Evolutionary conservation across 2,329 filamentous ascomycete genomes (phyloP).

Genomic region (Ceratocystis lukuohia): DNA sequence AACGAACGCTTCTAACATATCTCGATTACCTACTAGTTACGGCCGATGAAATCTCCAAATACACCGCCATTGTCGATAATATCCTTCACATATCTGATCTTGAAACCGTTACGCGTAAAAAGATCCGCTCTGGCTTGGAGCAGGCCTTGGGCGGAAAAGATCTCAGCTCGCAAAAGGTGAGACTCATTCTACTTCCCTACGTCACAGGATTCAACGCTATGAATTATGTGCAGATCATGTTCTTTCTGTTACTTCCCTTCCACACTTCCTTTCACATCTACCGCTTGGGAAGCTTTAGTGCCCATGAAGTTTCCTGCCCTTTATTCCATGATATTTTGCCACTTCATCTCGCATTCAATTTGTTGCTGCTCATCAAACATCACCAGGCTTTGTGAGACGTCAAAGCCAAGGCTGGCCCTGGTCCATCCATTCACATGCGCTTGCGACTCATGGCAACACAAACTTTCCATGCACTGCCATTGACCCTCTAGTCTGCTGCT

Average conservation of each 20-base stretch:
- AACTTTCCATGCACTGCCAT: background rate
- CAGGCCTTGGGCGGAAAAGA: slow-evolving; percentile 42
- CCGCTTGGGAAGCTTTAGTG: background rate
- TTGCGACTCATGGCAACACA: background rate
- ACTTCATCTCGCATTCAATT: background rate
- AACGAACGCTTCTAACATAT: background rate
- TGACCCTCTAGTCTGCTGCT: background rate
- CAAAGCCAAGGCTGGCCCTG: background rate
- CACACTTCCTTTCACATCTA: background rate
- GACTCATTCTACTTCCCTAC: slow-evolving; percentile 6
- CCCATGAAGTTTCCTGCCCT: background rate
- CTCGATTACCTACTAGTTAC: slow-evolving; percentile 30
- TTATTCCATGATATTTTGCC: background rate
- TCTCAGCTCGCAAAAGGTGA: slow-evolving; percentile 45
- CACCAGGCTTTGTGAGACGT: background rate
- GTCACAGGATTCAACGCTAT: background rate
- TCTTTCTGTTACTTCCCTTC: background rate
- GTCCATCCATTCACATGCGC: background rate
- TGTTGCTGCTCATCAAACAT: background rate
- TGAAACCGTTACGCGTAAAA: slow-evolving; percentile 50
- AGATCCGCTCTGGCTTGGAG: slow-evolving; percentile 45
- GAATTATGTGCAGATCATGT: background rate
- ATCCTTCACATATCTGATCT: slow-evolving; percentile 47
- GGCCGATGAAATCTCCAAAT: slow-evolving; percentile 36
- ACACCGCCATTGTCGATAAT: slow-evolving; percentile 46